phyloP scores from a whole-genome alignment of 2,329 filamentous ascomycete genomes.

The Raffaelea arxii region DNA sequence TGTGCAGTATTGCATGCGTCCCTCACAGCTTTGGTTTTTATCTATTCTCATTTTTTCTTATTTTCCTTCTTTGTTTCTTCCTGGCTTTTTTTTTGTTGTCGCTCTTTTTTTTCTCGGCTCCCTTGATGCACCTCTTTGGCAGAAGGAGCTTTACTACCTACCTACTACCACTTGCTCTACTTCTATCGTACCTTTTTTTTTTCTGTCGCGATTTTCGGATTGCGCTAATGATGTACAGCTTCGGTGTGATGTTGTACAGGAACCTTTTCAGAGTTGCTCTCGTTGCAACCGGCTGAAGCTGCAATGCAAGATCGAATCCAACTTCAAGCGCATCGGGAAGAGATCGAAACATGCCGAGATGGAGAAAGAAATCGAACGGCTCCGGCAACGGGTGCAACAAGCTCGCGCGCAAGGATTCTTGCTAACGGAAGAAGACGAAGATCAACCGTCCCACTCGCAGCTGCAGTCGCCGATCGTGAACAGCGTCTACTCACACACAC shows the following conservation, averaged over 20 bases:
- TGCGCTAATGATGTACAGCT: constrained; percentile 49
- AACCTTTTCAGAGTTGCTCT: constrained; percentile 68
- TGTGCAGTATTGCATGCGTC: background rate
- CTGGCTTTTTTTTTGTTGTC: background rate
- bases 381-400: constrained; percentile 51
- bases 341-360: constrained; percentile 76
- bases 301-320: constrained; percentile 77
- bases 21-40: background rate
- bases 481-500: constrained; percentile 47
- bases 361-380: constrained; percentile 69
- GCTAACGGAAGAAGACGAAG: constrained; percentile 36
- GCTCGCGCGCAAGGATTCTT: constrained; percentile 50
- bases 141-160: too few relatives aligned
- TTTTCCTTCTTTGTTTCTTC: background rate
- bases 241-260: constrained; percentile 75
- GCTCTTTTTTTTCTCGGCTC: background rate
- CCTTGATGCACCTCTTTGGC: background rate
- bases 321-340: constrained; percentile 76
- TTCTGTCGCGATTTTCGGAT: too few relatives aligned
- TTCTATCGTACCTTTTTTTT: background rate
- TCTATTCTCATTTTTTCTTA: background rate
- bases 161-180: too few relatives aligned
- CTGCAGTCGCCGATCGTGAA: constrained; percentile 47
- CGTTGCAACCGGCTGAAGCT: constrained; percentile 72
- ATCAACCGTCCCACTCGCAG: constrained; percentile 31